phyloP scores from a whole-genome alignment of 2,329 filamentous ascomycete genomes.

The Botrytis galanthina region DNA sequence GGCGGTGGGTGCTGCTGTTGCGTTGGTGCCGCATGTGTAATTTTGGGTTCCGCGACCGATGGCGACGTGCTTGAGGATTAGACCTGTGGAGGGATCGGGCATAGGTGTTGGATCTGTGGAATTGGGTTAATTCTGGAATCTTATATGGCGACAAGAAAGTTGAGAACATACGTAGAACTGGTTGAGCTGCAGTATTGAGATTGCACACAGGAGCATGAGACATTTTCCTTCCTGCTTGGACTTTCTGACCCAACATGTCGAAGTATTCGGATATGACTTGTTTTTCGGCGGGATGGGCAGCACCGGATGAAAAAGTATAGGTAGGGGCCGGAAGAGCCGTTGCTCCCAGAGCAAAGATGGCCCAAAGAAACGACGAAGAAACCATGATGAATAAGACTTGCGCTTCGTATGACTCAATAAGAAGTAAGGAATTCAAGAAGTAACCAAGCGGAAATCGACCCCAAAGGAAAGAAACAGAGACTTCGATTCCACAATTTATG shows the following conservation, averaged over 20 bases:
- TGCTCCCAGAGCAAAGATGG: slow-evolving; percentile 48
- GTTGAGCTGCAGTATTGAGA: slow-evolving; percentile 52
- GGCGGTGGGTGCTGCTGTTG: slow-evolving; percentile 59
- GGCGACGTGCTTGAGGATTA: slow-evolving; percentile 72
- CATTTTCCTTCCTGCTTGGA: slow-evolving; percentile 48
- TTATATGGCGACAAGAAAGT: slow-evolving; percentile 27
- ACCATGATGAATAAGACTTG: slow-evolving; percentile 15
- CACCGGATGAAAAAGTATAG: slow-evolving; percentile 26
- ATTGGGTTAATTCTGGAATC: slow-evolving; percentile 22
- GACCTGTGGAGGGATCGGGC: slow-evolving; percentile 57
- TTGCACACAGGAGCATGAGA: slow-evolving; percentile 50
- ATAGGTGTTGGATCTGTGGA: slow-evolving; percentile 56
- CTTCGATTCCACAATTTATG: slow-evolving; percentile 2
- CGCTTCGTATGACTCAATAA: background rate
- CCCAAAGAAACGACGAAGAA: slow-evolving; percentile 36
- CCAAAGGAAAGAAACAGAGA: slow-evolving; percentile 8
- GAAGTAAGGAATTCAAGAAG: background rate
- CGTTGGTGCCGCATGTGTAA: slow-evolving; percentile 76
- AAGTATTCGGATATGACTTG: slow-evolving; percentile 58
- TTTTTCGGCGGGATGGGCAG: slow-evolving; percentile 32
- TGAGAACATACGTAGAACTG: slow-evolving; percentile 44
- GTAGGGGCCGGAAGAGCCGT: slow-evolving; percentile 42
- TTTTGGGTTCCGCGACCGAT: slow-evolving; percentile 89
- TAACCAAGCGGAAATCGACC: slow-evolving; percentile 3
- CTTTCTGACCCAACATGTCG: slow-evolving; percentile 56